Evolutionary conservation across 495 filamentous ascomycete species (phyloP).

Genomic region (Sporormia fimetaria): DNA sequence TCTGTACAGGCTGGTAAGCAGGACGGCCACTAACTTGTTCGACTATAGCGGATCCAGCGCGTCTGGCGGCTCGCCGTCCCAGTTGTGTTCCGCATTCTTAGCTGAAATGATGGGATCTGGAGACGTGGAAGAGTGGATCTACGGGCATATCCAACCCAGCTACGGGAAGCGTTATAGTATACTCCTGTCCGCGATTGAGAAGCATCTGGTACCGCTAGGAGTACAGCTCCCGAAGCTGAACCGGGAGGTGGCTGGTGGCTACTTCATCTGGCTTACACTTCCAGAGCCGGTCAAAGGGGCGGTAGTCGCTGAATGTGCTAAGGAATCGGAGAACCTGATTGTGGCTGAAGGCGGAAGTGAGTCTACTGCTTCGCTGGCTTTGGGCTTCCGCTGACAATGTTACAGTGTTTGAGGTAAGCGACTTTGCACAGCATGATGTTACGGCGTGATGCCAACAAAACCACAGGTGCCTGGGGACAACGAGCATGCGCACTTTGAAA

Average conservation of each 20-base stretch:
- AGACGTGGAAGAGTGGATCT: slow-evolving; percentile 38
- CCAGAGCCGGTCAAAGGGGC: slow-evolving; percentile 41
- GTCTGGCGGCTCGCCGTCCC: slow-evolving; percentile 68
- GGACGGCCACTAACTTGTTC: slow-evolving; percentile 1
- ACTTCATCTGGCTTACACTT: slow-evolving; percentile 69
- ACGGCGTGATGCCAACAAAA: no score
- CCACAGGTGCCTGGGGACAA: slow-evolving; percentile 38
- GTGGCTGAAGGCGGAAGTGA: no score
- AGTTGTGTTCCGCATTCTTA: slow-evolving; percentile 56
- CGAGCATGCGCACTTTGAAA: no score
- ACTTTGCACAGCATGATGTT: no score
- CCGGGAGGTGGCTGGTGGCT: slow-evolving; percentile 50
- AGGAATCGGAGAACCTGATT: slow-evolving; percentile 47
- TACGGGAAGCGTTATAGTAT: slow-evolving; percentile 47
- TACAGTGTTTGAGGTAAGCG: no score
- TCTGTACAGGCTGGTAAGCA: background rate
- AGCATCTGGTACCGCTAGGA: slow-evolving; percentile 49
- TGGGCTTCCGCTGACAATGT: no score
- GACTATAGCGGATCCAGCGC: slow-evolving; percentile 47
- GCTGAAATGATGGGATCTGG: slow-evolving; percentile 45
- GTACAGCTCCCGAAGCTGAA: slow-evolving; percentile 37
- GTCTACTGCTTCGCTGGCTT: no score
- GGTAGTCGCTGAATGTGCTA: slow-evolving; percentile 44
- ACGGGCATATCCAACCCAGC: slow-evolving; percentile 35
- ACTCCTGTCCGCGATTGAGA: slow-evolving; percentile 44